These are phyloP conservation scores for Periconia digitata DNA, from an alignment of 2,329 filamentous ascomycete genomes.

Conservation along the genomic window DNA sequence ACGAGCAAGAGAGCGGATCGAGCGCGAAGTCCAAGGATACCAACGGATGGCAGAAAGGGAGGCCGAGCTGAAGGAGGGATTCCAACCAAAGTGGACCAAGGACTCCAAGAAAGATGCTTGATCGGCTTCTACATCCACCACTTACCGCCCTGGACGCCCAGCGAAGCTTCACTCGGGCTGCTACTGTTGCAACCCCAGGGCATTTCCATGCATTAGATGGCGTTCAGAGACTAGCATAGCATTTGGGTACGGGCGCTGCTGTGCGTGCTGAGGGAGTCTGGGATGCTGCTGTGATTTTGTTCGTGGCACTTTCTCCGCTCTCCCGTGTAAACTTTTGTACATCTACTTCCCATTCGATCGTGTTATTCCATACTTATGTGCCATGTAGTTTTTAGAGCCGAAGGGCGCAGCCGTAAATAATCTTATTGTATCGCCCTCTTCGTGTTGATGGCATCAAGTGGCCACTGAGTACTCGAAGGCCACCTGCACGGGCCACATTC, in stretches of 20 bases:
- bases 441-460: no score
- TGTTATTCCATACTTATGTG: slow-evolving; percentile 1
- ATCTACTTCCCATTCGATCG: background rate
- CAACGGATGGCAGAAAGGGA: slow-evolving; percentile 72
- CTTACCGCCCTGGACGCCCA: background rate
- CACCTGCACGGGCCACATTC: no score
- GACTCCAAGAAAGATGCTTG: slow-evolving; percentile 50
- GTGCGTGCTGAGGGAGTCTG: background rate
- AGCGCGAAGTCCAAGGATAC: slow-evolving; percentile 76
- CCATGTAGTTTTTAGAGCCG: slow-evolving; percentile 6
- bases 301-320: slow-evolving; percentile 18
- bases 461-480: no score
- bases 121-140: background rate
- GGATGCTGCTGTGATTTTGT: background rate
- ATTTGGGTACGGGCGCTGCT: slow-evolving; percentile 8
- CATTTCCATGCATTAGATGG: slow-evolving; percentile 11
- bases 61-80: slow-evolving; percentile 79
- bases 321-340: slow-evolving; percentile 9
- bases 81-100: slow-evolving; percentile 95
- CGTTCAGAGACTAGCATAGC: slow-evolving; percentile 20
- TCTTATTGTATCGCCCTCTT: background rate
- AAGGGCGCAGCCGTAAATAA: background rate
- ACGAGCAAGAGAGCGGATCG: slow-evolving; percentile 86
- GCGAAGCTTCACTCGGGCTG: background rate
- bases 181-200: no score